Evolutionary conservation across 768 basidiomycete species (phyloP), one percentile per base, ranked within the genome.

Genomic region (Phanerodontia chrysosporium): DNA sequence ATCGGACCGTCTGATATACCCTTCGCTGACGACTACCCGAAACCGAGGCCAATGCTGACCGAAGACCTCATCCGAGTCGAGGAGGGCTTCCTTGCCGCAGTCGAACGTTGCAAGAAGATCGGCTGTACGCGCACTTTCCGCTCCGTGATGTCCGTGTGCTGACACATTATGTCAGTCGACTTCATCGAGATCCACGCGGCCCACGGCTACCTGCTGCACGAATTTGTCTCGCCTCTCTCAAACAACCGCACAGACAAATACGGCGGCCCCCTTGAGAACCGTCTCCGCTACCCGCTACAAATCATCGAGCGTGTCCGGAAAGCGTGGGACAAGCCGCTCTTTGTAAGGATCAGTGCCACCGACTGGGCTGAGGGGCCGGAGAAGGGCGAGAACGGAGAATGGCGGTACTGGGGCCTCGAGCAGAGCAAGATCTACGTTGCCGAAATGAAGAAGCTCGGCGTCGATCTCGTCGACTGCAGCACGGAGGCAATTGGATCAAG

Each of bases 381-480:
- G 72, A 79, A 76, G 68, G 80, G 74, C 72, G 75, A 67, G 7
- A 68, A 82, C 21, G 85, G 81, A 14, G 70, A 73, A 55, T 90
- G 82, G 82, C 78, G 76, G 58, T 79, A 83, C 53, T 90, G 90
- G 89, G 91, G 90, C 12, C 75, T 91, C 53, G 85, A 91, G 66
- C 92, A 94, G 71, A 89, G 81, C 68, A 84, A 76, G 30, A 65
- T 85, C 32, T 77, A 85, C 29, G 77, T 78, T 1, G 78, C 78
- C 14, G 78, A 83, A 67, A 69, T 92, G 65, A 69, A 80, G 65
- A 76, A 82, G 56, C 62, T 84, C 4, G 89, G 87, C 8, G 78
- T 92, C 13, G 92, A 93, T 67, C 73, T 95, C n/a, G 69, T 95
- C 51, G 90, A 95, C 70, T 79, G 80, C 21, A 72, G 67, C 48